Percentiles rank a stretch among this genome's conserved stretches.
Conservation (phyloP, 2,329 filamentous ascomycete species). For the Aspergillus eucalypticola region DNA sequence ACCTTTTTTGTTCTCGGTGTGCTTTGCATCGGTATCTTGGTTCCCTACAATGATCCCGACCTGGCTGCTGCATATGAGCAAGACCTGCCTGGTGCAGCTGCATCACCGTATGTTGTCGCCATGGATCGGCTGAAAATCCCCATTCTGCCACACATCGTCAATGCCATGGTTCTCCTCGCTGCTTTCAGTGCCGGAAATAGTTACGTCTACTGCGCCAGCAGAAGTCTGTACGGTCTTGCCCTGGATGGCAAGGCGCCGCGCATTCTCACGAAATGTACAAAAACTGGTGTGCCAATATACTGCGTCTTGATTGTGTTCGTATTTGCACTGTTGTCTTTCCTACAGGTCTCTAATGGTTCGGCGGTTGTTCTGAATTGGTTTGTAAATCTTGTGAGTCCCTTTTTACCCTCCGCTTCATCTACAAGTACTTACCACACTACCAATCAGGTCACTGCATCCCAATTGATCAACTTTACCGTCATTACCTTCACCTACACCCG, state of each 20-base stretch:
- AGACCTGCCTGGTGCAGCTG: slow-evolving; percentile 65
- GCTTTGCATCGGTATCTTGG: slow-evolving; percentile 69
- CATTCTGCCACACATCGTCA: slow-evolving; percentile 69
- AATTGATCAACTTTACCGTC: slow-evolving; percentile 71
- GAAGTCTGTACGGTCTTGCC: slow-evolving; percentile 68
- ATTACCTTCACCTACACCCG: slow-evolving; percentile 71
- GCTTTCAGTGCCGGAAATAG: slow-evolving; percentile 70
- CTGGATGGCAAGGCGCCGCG: slow-evolving; percentile 69
- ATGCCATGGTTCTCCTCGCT: slow-evolving; percentile 69
- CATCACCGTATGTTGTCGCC: slow-evolving; percentile 67
- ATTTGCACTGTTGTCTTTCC: slow-evolving; percentile 70
- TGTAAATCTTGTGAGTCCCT: slow-evolving; percentile 56
- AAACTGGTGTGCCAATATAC: slow-evolving; percentile 70
- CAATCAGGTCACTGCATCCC: slow-evolving; percentile 64
- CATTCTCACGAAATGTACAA: slow-evolving; percentile 65
- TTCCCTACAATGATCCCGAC: slow-evolving; percentile 66
- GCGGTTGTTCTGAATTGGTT: slow-evolving; percentile 73
- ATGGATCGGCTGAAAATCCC: slow-evolving; percentile 67
- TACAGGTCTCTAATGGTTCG: slow-evolving; percentile 67
- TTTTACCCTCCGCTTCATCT: too few relatives aligned
- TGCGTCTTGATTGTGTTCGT: slow-evolving; percentile 66
- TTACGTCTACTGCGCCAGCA: slow-evolving; percentile 67
- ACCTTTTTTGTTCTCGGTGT: slow-evolving; percentile 75
- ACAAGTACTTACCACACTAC: too few relatives aligned
- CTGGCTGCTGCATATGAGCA: slow-evolving; percentile 62